Conservation (phyloP, 2,329 filamentous ascomycete species). For the Talaromyces piceae region DNA sequence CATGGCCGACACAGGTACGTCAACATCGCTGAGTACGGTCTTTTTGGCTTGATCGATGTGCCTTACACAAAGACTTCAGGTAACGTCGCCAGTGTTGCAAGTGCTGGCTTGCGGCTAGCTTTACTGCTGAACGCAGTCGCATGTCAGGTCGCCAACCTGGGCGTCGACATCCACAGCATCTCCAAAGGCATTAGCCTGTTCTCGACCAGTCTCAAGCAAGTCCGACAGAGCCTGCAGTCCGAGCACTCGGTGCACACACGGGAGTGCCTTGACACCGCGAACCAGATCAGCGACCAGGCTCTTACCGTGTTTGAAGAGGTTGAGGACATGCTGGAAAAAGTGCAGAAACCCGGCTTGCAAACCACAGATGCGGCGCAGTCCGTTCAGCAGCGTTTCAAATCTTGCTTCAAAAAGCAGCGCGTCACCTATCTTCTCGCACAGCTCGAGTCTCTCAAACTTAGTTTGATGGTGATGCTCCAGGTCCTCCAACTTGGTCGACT, state of each 20-base stretch:
- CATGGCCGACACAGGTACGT: not conserved
- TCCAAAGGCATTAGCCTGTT: conserved; percentile 36
- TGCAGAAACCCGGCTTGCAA: conserved; percentile 21
- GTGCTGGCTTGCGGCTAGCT: conserved; percentile 33
- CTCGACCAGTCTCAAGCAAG: conserved; percentile 33
- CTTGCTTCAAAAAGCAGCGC: conserved; percentile 36
- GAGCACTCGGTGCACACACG: conserved; percentile 24
- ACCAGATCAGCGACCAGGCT: conserved; percentile 34
- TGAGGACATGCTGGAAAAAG: conserved; percentile 33
- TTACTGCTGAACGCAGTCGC: conserved; percentile 36
- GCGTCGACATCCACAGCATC: conserved; percentile 35
- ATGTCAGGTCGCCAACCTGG: conserved; percentile 32
- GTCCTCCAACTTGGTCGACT: conserved; percentile 32
- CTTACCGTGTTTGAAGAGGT: conserved; percentile 35
- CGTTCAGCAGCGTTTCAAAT: conserved; percentile 30
- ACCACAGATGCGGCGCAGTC: conserved; percentile 17
- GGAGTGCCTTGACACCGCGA: conserved; percentile 27
- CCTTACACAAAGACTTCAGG: not conserved
- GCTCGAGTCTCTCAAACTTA: conserved; percentile 35
- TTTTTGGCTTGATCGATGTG: not conserved
- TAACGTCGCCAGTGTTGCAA: conserved; percentile 19
- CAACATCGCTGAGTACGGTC: not conserved
- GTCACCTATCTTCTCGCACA: conserved; percentile 36
- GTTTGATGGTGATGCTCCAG: conserved; percentile 32
- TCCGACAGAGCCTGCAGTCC: conserved; percentile 25